phyloP scores from a whole-genome alignment of 768 basidiomycete genomes.

The Sistotremastrum suecicum region DNA sequence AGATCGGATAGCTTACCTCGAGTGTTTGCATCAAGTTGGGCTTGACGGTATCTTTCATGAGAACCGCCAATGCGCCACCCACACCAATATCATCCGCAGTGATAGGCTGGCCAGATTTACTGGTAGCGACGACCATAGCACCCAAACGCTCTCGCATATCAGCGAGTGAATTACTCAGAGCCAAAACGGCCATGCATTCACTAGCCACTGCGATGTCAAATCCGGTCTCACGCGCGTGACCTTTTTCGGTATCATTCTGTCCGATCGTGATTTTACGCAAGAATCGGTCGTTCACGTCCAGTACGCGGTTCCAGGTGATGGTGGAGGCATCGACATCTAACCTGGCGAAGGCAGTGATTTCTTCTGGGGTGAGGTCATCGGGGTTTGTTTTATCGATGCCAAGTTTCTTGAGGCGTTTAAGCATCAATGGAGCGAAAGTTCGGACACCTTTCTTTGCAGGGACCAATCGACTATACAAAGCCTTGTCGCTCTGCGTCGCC shows the following conservation, averaged over 20 bases:
- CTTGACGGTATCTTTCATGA: constrained; percentile 99
- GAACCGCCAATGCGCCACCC: constrained; percentile 86
- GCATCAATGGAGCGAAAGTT: constrained; percentile 90
- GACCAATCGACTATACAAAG: constrained; percentile 81
- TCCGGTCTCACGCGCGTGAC: constrained; percentile 76
- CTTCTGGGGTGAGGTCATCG: constrained; percentile 82
- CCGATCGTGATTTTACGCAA: constrained; percentile 88
- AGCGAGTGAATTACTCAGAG: constrained; percentile 70
- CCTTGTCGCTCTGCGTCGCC: constrained; percentile 90
- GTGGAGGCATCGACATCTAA: constrained; percentile 83
- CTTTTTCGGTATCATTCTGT: constrained; percentile 80
- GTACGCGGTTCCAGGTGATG: constrained; percentile 95
- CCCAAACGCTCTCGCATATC: constrained; percentile 92
- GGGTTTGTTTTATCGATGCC: constrained; percentile 92
- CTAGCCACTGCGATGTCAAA: constrained; percentile 97
- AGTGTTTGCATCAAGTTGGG: constrained; percentile 98
- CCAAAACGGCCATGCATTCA: constrained; percentile 97
- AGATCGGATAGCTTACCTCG: constrained; percentile 32
- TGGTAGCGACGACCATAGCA: constrained; percentile 93
- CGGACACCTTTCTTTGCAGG: constrained; percentile 89
- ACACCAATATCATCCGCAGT: constrained; percentile 96
- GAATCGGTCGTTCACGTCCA: constrained; percentile 96
- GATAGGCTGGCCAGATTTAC: constrained; percentile 79
- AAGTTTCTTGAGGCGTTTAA: constrained; percentile 88
- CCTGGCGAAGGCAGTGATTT: constrained; percentile 79